Evolutionary conservation across 192 early-diverging fungal species (phyloP).

Genomic region (Coemansia umbellata): DNA sequence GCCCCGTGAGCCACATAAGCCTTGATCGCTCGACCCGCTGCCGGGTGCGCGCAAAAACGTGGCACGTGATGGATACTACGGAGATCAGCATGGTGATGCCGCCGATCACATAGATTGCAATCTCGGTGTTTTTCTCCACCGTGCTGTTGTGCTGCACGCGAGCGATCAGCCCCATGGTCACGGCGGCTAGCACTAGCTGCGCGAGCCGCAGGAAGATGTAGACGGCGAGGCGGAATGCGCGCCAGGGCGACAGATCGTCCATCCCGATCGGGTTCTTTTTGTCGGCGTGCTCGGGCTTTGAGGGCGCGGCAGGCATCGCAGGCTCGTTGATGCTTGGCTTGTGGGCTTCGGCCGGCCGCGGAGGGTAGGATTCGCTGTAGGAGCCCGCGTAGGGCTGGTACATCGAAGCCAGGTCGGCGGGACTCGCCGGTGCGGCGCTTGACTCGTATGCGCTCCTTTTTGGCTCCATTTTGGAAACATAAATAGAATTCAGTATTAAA

Average conservation of each 20-base stretch:
- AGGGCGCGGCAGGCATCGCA: neutral
- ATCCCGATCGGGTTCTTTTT: slow-evolving; percentile 18
- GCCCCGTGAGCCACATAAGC: slow-evolving; percentile 24
- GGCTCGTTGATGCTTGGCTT: neutral
- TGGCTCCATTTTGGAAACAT: too few species aligned
- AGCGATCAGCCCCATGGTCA: slow-evolving; percentile 32
- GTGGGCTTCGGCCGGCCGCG: neutral
- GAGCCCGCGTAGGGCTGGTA: slow-evolving; percentile 25
- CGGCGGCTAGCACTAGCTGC: slow-evolving; percentile 30
- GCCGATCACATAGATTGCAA: slow-evolving; percentile 24
- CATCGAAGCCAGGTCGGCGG: slow-evolving; percentile 37
- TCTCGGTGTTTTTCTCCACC: slow-evolving; percentile 23
- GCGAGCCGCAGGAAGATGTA: slow-evolving; percentile 23
- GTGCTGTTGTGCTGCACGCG: slow-evolving; percentile 19
- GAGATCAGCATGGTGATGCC: slow-evolving; percentile 23
- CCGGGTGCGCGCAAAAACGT: slow-evolving; percentile 33
- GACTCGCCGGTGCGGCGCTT: neutral
- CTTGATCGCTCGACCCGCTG: slow-evolving; percentile 20
- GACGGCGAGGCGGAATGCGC: slow-evolving; percentile 17
- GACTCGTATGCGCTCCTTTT: neutral
- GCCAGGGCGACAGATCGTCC: slow-evolving; percentile 20
- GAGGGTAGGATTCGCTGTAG: slow-evolving; percentile 38
- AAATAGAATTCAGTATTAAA: too few species aligned
- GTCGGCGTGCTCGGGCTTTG: neutral
- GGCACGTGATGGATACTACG: slow-evolving; percentile 18